These are phyloP conservation scores for Cokeromyces recurvatus DNA, from an alignment of 371 early-diverging fungal species.

Conservation along the genomic window DNA sequence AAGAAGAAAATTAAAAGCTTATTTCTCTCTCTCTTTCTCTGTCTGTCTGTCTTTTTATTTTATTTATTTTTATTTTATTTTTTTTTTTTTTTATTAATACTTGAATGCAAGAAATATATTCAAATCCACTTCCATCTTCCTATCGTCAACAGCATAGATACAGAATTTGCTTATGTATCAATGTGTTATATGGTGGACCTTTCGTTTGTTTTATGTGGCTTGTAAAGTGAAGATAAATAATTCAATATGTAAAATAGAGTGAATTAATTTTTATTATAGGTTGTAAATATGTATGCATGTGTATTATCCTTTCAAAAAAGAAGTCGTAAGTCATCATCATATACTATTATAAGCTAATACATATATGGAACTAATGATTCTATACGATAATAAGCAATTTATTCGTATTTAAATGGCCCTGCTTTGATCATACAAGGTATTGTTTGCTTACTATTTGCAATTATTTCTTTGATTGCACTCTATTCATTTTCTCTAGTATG, in stretches of 20 bases:
- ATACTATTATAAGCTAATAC: no score
- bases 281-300: slow-evolving; percentile 2
- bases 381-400: slow-evolving; percentile 22
- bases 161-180: not conserved
- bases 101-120: not conserved
- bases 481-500: slow-evolving; percentile 27
- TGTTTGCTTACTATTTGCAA: slow-evolving; percentile 25
- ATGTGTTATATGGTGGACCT: slow-evolving; percentile 4
- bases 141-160: not conserved
- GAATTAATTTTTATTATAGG: not conserved
- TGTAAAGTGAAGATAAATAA: not conserved
- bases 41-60: no score
- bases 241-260: not conserved
- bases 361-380: not conserved
- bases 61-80: no score
- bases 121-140: no score
- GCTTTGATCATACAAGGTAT: slow-evolving; percentile 28
- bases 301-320: slow-evolving; percentile 6
- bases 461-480: slow-evolving; percentile 26
- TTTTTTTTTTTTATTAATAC: not conserved
- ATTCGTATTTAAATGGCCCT: slow-evolving; percentile 25
- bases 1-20: no score
- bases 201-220: slow-evolving; percentile 5
- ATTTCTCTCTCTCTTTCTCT: no score
- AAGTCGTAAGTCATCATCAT: slow-evolving; percentile 12